phyloP scores from a whole-genome alignment of 208 protist genomes.

The Crithidia sp. region DNA sequence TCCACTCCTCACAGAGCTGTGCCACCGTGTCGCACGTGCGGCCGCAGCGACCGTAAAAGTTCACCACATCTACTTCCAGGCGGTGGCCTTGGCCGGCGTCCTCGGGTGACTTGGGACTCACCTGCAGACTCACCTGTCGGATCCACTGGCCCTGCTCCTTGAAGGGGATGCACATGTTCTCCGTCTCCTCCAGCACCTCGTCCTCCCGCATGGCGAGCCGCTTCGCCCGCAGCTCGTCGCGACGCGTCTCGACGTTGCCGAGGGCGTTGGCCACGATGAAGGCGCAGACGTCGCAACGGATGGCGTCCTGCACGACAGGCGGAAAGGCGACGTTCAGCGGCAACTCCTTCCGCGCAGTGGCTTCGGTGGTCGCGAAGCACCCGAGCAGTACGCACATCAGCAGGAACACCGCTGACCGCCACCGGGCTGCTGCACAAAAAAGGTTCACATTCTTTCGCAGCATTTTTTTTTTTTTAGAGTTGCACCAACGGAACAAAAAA shows the following conservation, averaged over 20 bases:
- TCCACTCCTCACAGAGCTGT: conserved; percentile 54
- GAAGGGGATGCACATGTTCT: conserved; percentile 77
- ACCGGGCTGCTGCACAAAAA: too few relatives aligned
- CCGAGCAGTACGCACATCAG: conserved; percentile 14
- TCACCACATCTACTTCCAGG: conserved; percentile 22
- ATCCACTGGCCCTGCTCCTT: conserved; percentile 75
- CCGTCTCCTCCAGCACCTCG: conserved; percentile 61
- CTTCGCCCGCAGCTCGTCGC: conserved; percentile 25
- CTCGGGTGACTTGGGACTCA: conserved; percentile 22
- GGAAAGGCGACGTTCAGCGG: conserved; percentile 54
- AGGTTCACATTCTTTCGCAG: too few relatives aligned
- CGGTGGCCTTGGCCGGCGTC: conserved; percentile 13
- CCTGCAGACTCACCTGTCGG: conserved; percentile 43
- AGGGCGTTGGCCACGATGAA: conserved; percentile 51
- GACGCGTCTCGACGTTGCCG: conserved; percentile 33
- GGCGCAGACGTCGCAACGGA: conserved; percentile 68
- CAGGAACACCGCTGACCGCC: not conserved
- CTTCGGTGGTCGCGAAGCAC: not conserved
- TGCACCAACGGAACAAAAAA: not conserved
- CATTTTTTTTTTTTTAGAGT: not conserved
- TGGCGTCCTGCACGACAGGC: conserved; percentile 45
- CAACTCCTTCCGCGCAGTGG: conserved; percentile 45
- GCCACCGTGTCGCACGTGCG: conserved; percentile 65
- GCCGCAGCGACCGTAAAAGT: conserved; percentile 60
- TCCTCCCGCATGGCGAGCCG: conserved; percentile 69